Conservation (phyloP, 441 rosid genomes). For the Pelargonium fulgidum region DNA sequence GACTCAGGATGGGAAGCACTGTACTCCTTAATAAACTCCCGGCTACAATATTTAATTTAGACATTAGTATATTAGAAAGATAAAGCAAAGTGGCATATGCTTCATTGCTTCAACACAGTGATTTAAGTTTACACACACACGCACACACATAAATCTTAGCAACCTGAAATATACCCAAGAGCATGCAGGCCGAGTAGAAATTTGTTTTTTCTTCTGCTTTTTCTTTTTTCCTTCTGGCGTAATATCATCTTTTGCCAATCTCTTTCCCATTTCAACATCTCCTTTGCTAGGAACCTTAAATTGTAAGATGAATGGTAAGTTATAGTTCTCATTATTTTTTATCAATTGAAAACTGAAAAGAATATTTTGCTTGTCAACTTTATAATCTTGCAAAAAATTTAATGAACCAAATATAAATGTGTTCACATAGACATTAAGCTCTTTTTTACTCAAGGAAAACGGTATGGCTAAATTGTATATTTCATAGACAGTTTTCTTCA, state of each 20-base stretch:
- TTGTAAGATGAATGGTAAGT: neutral
- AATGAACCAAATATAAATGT: neutral
- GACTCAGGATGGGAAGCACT: slow-evolving; percentile 45
- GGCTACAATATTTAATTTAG: slow-evolving; percentile 25
- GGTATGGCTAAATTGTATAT: neutral
- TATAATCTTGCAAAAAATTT: neutral
- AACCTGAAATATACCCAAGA: slow-evolving; percentile 50
- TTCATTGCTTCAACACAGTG: neutral
- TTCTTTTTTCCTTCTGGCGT: slow-evolving; percentile 28
- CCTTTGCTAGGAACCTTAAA: slow-evolving; percentile 36
- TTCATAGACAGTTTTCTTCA: neutral
- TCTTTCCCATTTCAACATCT: slow-evolving; percentile 18
- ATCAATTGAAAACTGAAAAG: neutral
- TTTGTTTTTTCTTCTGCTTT: slow-evolving; percentile 32
- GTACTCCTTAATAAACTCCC: slow-evolving; percentile 42
- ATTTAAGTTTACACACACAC: too few relatives aligned
- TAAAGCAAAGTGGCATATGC: neutral
- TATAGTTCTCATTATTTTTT: neutral
- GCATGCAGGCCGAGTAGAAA: slow-evolving; percentile 39
- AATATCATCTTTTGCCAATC: slow-evolving; percentile 24
- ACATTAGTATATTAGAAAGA: slow-evolving; percentile 12
- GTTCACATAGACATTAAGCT: neutral
- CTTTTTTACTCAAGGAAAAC: neutral
- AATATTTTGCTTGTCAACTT: neutral
- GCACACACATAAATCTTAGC: neutral